Evolutionary conservation across 495 filamentous ascomycete genomes (phyloP).

Genomic region (Friedmanniomyces simplex): DNA sequence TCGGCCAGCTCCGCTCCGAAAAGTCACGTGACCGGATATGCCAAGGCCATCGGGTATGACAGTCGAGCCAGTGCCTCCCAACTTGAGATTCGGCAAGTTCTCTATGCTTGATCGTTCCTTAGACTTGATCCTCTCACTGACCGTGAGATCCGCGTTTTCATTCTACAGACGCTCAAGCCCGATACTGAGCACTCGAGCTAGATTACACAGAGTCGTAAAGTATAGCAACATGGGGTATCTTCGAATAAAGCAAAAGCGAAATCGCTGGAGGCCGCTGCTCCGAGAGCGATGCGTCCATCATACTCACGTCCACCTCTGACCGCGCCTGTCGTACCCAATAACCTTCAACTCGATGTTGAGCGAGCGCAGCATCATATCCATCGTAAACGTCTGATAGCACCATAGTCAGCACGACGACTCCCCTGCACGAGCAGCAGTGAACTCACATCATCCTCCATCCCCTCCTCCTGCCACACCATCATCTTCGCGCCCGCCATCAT

Average conservation of each 20-base stretch:
- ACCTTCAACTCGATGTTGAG: conserved; percentile 53
- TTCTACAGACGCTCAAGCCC: too few relatives aligned
- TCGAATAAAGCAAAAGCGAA: not conserved
- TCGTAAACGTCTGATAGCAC: conserved; percentile 42
- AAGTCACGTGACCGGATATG: too few relatives aligned
- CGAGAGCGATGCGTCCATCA: not conserved
- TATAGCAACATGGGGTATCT: not conserved
- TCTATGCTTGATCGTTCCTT: too few relatives aligned
- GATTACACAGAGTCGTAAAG: not conserved
- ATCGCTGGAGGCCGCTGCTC: not conserved
- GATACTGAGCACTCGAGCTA: too few relatives aligned
- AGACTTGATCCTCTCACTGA: too few relatives aligned
- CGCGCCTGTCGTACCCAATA: conserved; percentile 51
- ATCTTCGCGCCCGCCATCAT: conserved; percentile 1
- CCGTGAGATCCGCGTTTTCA: too few relatives aligned
- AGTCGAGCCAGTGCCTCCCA: too few relatives aligned
- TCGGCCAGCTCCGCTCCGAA: too few relatives aligned
- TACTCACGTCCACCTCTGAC: conserved; percentile 41
- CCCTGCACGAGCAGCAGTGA: too few relatives aligned
- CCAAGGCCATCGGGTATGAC: too few relatives aligned
- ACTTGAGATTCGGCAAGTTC: too few relatives aligned
- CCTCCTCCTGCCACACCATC: conserved; percentile 18
- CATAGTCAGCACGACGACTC: conserved; percentile 3
- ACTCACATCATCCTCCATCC: conserved; percentile 33
- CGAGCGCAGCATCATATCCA: conserved; percentile 61